phyloP scores from a whole-genome alignment of 768 basidiomycete genomes.

The Chlorophyllum brunneum region DNA sequence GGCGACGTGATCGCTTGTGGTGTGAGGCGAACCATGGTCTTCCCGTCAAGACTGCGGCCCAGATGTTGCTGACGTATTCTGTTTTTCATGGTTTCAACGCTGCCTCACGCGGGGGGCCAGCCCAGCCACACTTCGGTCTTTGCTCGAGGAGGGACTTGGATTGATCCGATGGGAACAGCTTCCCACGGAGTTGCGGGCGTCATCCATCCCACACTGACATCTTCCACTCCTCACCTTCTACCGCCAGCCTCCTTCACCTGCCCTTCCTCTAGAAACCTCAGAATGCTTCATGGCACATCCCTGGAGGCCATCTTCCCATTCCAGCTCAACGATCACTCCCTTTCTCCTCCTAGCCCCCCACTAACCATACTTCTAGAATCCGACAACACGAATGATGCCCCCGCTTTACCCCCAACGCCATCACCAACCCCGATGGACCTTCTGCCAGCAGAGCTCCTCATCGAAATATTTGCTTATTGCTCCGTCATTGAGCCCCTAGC shows the following conservation, averaged over 20 bases:
- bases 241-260: background rate
- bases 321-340: background rate
- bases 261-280: background rate
- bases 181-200: background rate
- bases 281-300: background rate
- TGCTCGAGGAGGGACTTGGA: too few relatives aligned
- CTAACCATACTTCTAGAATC: background rate
- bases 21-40: too few relatives aligned
- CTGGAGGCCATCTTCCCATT: background rate
- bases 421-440: conserved; percentile 20
- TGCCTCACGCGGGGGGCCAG: too few relatives aligned
- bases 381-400: background rate
- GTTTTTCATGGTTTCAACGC: too few relatives aligned
- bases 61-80: too few relatives aligned
- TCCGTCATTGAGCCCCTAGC: conserved; percentile 40
- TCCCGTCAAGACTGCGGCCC: too few relatives aligned
- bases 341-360: background rate
- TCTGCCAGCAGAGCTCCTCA: conserved; percentile 60
- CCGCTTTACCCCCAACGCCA: background rate
- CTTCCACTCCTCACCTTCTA: conserved; percentile 3
- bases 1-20: too few relatives aligned
- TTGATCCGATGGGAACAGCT: conserved; percentile 5
- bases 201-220: conserved; percentile 4
- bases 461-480: conserved; percentile 53
- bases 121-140: too few relatives aligned